Base-by-base conservation (phyloP, 2,329 filamentous ascomycete species). In the Fusarium scirpi region DNA sequence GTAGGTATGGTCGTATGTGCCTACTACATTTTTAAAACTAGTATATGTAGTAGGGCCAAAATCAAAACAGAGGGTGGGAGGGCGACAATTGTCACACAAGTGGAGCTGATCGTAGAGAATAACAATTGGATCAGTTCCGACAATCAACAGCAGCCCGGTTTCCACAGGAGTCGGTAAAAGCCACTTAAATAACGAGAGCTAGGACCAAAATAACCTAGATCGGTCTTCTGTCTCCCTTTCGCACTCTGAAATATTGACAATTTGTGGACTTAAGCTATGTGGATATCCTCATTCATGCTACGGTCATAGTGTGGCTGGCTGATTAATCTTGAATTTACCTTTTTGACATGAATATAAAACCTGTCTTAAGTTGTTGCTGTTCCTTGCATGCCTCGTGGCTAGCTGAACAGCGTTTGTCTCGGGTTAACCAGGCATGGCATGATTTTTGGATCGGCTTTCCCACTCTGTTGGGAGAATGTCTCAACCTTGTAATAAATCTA, bases 11-110 rank as follows among this genome's bases (percentile, higher is more conserved):
- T n/a, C 34, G 34, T 38, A 38, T 38, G 18, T 38, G 34, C 18
- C 1, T 11, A 0, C 12, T 38, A 2, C 0, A 0, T 0, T 11
- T 38, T 2, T 1, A n/a, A 38, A 38, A 0, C 0, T 38, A 10
- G n/a, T n/a, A 38, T 11, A n/a, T 38, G 7, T n/a, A 7, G 7
- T n/a, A 11, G 11, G 9, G 0, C 8, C 0, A 10, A 2, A 38
- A 6, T 6, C 8, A 9, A 6, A 10, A 4, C 2, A 18, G 1
- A 6, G 2, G 9, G 9, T 18, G 32, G 16, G 9, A 18, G 32
- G n/a, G 32, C 9, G 32, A 18, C 9, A 18, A 11, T 38, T 11
- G 32, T 38, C 5, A 18, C 9, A 6, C 5, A 4, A 4, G 32
- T 18, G 16, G 16, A 18, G 16, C 32, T 18, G 8, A 3, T 18